Evolutionary conservation across 1,139 yeast genomes (phyloP), one percentile per base, ranked within the genome.

Genomic region (Debaryomycetaceae sp.): DNA sequence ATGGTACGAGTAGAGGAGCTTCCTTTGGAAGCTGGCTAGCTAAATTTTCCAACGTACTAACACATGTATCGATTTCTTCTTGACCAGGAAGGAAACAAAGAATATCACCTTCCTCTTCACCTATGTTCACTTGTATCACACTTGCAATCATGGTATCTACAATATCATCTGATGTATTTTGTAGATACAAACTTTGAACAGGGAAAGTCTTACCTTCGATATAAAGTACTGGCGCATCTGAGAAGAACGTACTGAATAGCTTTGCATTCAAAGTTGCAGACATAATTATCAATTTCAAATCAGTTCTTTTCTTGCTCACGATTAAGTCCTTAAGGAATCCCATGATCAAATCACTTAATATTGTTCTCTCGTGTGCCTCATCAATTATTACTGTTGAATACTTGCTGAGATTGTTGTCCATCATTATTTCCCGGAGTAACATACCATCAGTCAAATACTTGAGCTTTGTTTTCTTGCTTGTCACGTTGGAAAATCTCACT

Each of bases 181-280:
- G 61, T 28, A 88, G 61, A 50, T 87, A 91, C 41, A 70, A 74
- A 46, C 87, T 76, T 30, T 86, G 75, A 1, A 92, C 98, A 1
- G 92, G 88, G 59, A 70, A 89, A 75, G 84, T 86, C 52, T 91
- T 82, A 53, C 99, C 99, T 60, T 89, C 95, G 2, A 94, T 85
- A 50, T 74, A 87, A 37, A 89, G 64, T 24, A 91, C 82, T 11
- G 92, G 95, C 2, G 96, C 94, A 42, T 78, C 62, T 50, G 77
- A 66, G 56, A 88, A 92, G 58, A 91, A 92, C 17, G 70, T 61
- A 41, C 95, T 81, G 59, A 92, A 94, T 47, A 81, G 75, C 40
- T 91, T 96, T 1, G 98, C 98, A 62, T 94, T 95, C 48, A 92
- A 73, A 0, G 99, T 92, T 19, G 99, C 99, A 39, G 98, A 89